Base-by-base conservation (phyloP, 768 basidiomycete species). In the Mrakia blollopis region DNA sequence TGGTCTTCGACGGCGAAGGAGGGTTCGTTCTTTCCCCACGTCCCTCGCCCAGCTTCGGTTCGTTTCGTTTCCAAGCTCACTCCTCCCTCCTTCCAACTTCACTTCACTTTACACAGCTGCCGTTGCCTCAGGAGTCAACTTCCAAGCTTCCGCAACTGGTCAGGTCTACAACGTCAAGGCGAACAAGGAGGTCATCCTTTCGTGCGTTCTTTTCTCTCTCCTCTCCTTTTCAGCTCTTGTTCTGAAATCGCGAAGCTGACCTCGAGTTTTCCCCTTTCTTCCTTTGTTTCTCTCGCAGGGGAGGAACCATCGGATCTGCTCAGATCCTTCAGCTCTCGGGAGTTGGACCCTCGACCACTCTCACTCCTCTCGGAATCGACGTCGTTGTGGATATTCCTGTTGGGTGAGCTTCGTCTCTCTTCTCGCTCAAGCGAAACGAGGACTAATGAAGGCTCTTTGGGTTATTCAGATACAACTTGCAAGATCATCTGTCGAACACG, bases 291-390 rank as follows among this genome's bases (percentile, higher is more conserved):
- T 32, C 14, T 70, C 8, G 35, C 44, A 72, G 71, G 21, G 86
- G 85, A 32, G 88, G 88, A 11, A 83, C 86, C 9, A 81, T 88
- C 63, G 87, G 87, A 50, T 87, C 86, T 82, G 87, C 89, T 1
- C 87, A 88, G 10, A 84, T 89, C 35, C 83, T 90, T 21, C 83
- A 88, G 83, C 84, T 86, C 21, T 88, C 88, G 73, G 89, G 89
- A 74, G 85, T 90, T 73, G 89, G 89, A 0, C 88, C 88, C 0
- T 81, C 81, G 72, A 87, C 88, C 74, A 86, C 89, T 1, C 83
- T 90, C 57, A 79, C 83, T 30, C 83, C 84, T 11, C 87, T 85
- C 16, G 86, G 85, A 23, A 85, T 90, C 39, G 50, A 71, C 69
- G 82, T 84, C 32, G 79, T 86, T 50, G 86, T 87, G 57, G 85